These are phyloP conservation scores for Helminthosporium solani DNA, from an alignment of 2,329 filamentous ascomycete species.

Conservation along the genomic window DNA sequence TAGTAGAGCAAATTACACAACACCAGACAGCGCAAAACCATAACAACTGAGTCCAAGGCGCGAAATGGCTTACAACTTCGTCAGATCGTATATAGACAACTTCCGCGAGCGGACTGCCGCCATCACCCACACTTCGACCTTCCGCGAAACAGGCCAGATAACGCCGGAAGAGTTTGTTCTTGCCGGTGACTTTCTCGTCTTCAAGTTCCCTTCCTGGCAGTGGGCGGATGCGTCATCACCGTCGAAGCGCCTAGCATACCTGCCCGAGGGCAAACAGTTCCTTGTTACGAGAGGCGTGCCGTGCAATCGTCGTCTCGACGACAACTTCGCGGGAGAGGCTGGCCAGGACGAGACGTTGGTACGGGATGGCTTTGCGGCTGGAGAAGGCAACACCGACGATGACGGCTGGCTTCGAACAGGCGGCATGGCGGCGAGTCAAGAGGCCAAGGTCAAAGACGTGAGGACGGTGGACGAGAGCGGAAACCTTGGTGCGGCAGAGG, in stretches of 20 bases:
- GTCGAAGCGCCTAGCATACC: slow-evolving; percentile 73
- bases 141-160: slow-evolving; percentile 90
- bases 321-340: slow-evolving; percentile 87
- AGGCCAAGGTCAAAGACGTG: slow-evolving; percentile 76
- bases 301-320: slow-evolving; percentile 85
- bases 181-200: slow-evolving; percentile 95
- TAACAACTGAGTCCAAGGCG: background rate
- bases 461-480: slow-evolving; percentile 86
- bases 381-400: slow-evolving; percentile 59
- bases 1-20: too few species aligned
- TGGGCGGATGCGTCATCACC: slow-evolving; percentile 89
- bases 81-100: slow-evolving; percentile 89
- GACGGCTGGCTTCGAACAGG: slow-evolving; percentile 93
- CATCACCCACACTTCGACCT: slow-evolving; percentile 86
- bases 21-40: background rate
- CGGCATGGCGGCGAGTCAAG: slow-evolving; percentile 71
- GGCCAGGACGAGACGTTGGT: slow-evolving; percentile 86
- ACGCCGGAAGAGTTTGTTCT: slow-evolving; percentile 95
- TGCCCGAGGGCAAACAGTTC: slow-evolving; percentile 90
- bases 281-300: slow-evolving; percentile 92
- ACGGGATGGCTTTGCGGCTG: slow-evolving; percentile 66
- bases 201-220: slow-evolving; percentile 98
- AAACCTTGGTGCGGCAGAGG: slow-evolving; percentile 74
- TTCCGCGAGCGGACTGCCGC: slow-evolving; percentile 90
- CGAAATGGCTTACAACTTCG: slow-evolving; percentile 71